Evolutionary conservation across 371 early-diverging fungal species (phyloP).

Genomic region (Mucor saturninus): DNA sequence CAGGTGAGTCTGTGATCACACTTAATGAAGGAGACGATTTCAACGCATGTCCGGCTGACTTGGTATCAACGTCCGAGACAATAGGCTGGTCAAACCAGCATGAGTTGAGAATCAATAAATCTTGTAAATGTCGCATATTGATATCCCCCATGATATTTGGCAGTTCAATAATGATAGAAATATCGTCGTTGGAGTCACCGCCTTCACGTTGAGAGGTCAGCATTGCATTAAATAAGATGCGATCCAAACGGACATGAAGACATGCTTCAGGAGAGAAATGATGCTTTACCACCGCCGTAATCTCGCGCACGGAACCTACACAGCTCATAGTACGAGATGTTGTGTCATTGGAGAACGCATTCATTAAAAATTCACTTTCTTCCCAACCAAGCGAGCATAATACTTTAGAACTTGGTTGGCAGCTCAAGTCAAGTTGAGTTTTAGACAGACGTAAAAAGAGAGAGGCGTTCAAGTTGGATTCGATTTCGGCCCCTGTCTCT

Average conservation of each 20-base stretch:
- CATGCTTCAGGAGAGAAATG: constrained; percentile 86
- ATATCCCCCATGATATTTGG: constrained; percentile 60
- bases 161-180: constrained; percentile 65
- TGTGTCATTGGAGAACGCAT: constrained; percentile 43
- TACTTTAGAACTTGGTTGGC: constrained; percentile 82
- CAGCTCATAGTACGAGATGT: constrained; percentile 62
- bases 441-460: constrained; percentile 62
- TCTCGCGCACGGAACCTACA: constrained; percentile 62
- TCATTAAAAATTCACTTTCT: constrained; percentile 70
- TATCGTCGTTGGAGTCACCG: constrained; percentile 49
- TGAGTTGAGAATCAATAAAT: constrained; percentile 68
- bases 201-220: constrained; percentile 53
- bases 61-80: not conserved
- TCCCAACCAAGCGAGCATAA: constrained; percentile 72
- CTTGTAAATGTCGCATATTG: constrained; percentile 82
- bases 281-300: constrained; percentile 73
- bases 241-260: constrained; percentile 64
- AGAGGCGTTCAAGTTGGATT: constrained; percentile 43
- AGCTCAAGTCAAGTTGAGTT: constrained; percentile 77
- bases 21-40: not conserved
- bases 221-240: constrained; percentile 62
- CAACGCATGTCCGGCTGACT: not conserved
- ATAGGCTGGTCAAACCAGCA: constrained; percentile 65
- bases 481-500: constrained; percentile 18
- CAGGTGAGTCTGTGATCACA: not conserved